Conservation (phyloP, 192 early-diverging fungal genomes). For the Phlyctochytrium planicorne region DNA sequence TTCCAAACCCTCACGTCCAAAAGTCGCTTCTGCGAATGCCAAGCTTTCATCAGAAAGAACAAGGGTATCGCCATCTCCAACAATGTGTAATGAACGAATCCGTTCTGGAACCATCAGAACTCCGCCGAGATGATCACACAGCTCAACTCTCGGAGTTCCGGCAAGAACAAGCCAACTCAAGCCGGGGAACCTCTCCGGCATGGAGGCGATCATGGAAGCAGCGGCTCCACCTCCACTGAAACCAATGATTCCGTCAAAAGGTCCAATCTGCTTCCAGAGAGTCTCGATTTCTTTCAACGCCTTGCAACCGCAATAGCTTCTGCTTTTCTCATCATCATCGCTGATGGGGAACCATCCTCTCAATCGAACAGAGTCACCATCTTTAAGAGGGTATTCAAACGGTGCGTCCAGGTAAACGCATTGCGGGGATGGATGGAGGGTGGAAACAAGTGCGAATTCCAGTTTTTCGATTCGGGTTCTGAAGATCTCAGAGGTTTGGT, state of each 20-base stretch:
- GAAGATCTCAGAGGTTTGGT: constrained; percentile 17
- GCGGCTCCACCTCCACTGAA: constrained; percentile 19
- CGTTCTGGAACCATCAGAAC: background rate
- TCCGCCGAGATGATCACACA: background rate
- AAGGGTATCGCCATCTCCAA: constrained; percentile 14
- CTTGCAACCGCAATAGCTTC: background rate
- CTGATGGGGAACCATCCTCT: constrained; percentile 13
- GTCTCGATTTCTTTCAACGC: background rate
- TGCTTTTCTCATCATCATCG: background rate
- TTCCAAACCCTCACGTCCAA: background rate
- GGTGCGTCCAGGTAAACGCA: constrained; percentile 24
- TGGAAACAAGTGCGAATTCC: constrained; percentile 5
- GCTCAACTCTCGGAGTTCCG: background rate
- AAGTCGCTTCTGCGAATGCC: background rate
- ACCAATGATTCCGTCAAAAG: constrained; percentile 24
- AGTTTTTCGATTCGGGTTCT: constrained; percentile 12
- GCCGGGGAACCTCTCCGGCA: constrained; percentile 6
- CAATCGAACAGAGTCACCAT: constrained; percentile 15
- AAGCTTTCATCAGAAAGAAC: constrained; percentile 8
- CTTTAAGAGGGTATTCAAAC: background rate
- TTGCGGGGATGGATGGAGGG: background rate
- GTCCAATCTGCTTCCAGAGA: constrained; percentile 14
- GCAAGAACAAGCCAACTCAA: constrained; percentile 8
- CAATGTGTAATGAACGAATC: constrained; percentile 20
- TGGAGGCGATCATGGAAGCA: background rate